Base-by-base conservation (phyloP, 106 monocot genomes). In the Phalaenopsis aphrodite region DNA sequence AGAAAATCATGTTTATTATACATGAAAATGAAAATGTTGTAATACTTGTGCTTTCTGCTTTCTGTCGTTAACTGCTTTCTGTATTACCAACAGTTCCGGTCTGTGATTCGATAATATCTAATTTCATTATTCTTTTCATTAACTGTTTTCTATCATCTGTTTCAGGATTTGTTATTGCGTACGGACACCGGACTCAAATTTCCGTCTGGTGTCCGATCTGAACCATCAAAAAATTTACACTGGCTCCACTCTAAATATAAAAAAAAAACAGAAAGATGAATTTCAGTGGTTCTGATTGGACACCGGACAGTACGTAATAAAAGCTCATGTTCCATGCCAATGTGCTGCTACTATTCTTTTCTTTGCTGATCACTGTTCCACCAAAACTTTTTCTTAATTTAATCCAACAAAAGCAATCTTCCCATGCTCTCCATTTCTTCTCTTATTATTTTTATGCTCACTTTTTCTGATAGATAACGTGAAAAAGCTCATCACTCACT, bases 391-490 rank as follows among this genome's bases (percentile, higher is more conserved):
- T 61, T 61, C 61, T 61, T 61, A 61, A 21, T 61, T 61, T 61
- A 61, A 21, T 61, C 61, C 2, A 61, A 61, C 61, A 61, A 61
- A 21, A 10, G 19, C 21, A 61, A 7, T 10, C 61, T 61, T 61
- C 61, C 61, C 61, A 61, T 61, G 61, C 61, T 61, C 61, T 61
- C 61, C 61, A 61, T 61, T 61, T 61, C 61, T 61, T n/a, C 61
- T 21, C n/a, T 61, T 52, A 52, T 52, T 52, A 52, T 52, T 52
- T 52, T 52, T 61, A 61, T 19, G 61, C 23, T 61, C 61, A 21
- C 61, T 61, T 61, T 61, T 61, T 61, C 61, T 61, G 61, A 61
- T 61, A 61, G 21, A 61, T 61, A 61, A 61, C 61, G 21, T 61
- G 61, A 18, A 61, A 61, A 61, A 61, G 61, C 61, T 61, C 61